phyloP scores from a whole-genome alignment of 139 green algal genomes.

The Picochlorum sp. region DNA sequence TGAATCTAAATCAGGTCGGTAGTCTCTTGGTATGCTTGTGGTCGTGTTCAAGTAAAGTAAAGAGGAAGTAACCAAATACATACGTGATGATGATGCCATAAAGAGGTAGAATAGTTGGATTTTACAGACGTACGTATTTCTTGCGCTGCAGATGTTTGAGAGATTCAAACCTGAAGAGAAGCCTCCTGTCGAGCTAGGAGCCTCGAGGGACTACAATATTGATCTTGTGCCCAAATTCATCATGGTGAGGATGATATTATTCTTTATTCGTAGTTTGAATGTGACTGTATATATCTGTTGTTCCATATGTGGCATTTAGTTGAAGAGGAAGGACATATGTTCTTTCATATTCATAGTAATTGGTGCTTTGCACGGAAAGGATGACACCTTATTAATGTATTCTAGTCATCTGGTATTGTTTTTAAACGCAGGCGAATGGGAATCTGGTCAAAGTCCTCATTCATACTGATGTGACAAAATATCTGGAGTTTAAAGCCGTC shows the following conservation, averaged over 20 bases:
- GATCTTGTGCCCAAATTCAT: conserved; percentile 99
- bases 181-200: conserved; percentile 53
- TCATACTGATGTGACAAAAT: conserved; percentile 95
- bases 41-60: not conserved
- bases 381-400: too few relatives aligned
- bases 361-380: too few relatives aligned
- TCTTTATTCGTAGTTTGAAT: not conserved
- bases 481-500: conserved; percentile 97
- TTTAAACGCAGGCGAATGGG: conserved; percentile 35
- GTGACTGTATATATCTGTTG: too few relatives aligned
- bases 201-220: conserved; percentile 92
- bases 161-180: conserved; percentile 68
- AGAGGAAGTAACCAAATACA: not conserved
- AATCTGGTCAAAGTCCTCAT: conserved; percentile 85
- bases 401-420: not conserved
- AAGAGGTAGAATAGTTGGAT: not conserved
- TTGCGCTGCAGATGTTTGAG: conserved; percentile 71
- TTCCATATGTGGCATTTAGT: too few relatives aligned
- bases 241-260: conserved; percentile 50
- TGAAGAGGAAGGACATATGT: too few relatives aligned
- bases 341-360: too few relatives aligned
- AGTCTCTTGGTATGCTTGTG: not conserved
- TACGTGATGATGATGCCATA: not conserved
- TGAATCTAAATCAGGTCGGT: conserved; percentile 86
- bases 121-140: not conserved